A percentile compares a stretch with the other conserved stretches of the same genome.
phyloP scores from a whole-genome alignment of 2,329 filamentous ascomycete species.

The Ambrosiella beaveri region DNA sequence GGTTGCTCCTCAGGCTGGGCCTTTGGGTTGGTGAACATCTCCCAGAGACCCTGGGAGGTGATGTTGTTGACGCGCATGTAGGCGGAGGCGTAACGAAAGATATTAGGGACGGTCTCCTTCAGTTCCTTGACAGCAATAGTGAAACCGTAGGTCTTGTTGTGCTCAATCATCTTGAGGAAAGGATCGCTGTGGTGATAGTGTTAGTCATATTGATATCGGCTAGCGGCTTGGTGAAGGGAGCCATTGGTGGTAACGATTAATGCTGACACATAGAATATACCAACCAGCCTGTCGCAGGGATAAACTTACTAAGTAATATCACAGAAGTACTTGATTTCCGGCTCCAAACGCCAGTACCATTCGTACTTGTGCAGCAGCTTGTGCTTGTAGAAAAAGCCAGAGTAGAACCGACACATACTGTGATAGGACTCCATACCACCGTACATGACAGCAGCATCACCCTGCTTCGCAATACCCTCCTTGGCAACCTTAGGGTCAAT shows the following conservation, averaged over 20 bases:
- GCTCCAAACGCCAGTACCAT: conserved; percentile 99
- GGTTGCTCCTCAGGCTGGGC: conserved; percentile 41
- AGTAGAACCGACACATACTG: conserved; percentile 98
- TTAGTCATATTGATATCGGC: background rate
- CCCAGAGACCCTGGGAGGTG: conserved; percentile 84
- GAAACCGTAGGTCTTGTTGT: conserved; percentile 97
- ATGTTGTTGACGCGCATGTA: conserved; percentile 89
- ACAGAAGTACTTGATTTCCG: conserved; percentile 99
- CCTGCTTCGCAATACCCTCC: conserved; percentile 91
- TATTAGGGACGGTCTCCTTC: conserved; percentile 93
- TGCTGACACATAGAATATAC: background rate
- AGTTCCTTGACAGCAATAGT: conserved; percentile 98
- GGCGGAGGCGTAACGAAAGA: conserved; percentile 95
- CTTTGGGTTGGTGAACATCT: conserved; percentile 81
- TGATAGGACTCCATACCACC: conserved; percentile 98
- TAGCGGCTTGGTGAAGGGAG: background rate
- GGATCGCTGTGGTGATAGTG: conserved; percentile 47
- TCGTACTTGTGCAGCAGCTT: conserved; percentile 89
- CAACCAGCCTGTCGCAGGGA: background rate
- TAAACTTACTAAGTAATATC: conserved; percentile 79
- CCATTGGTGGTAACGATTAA: background rate
- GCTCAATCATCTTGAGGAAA: conserved; percentile 82
- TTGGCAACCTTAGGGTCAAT: conserved; percentile 83
- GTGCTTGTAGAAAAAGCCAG: conserved; percentile 98
- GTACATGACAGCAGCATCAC: conserved; percentile 96